A percentile compares a stretch with the other conserved stretches of the same genome.
Evolutionary conservation across 2,329 filamentous ascomycete species (phyloP).

Genomic region (Neurospora sp.): DNA sequence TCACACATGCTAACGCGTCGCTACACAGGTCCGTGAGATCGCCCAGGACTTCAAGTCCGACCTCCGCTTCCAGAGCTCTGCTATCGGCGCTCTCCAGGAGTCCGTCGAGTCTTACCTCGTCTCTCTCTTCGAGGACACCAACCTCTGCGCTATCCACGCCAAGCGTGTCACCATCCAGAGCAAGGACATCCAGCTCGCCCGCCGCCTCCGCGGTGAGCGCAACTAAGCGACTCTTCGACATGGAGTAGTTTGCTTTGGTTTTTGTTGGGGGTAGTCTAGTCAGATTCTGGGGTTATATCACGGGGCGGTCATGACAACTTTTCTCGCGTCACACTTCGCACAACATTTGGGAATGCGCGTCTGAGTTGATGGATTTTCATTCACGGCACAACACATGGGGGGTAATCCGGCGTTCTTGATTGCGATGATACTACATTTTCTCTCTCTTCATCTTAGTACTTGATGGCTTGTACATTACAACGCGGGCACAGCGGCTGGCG

Average conservation of each 20-base stretch:
- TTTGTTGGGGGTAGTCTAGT: constrained; percentile 26
- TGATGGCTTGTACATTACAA: constrained; percentile 30
- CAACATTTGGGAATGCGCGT: constrained; percentile 15
- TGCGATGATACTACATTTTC: constrained; percentile 21
- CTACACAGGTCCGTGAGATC: constrained; percentile 70
- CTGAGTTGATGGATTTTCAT: constrained; percentile 19
- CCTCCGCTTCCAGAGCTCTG: constrained; percentile 95
- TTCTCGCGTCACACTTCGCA: constrained; percentile 16
- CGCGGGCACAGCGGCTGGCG: constrained; percentile 25
- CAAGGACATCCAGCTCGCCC: constrained; percentile 95
- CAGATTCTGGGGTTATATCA: constrained; percentile 22
- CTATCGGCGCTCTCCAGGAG: constrained; percentile 95
- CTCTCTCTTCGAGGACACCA: constrained; percentile 96
- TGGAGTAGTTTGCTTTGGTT: constrained; percentile 14
- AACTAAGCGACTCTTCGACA: constrained; percentile 45
- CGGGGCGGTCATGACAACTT: constrained; percentile 10
- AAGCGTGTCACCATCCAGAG: constrained; percentile 98
- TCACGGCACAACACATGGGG: constrained; percentile 26
- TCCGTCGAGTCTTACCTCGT: constrained; percentile 98
- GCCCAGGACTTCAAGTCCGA: constrained; percentile 93
- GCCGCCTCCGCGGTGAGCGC: constrained; percentile 88
- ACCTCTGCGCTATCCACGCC: constrained; percentile 96
- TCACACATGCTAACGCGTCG: constrained; percentile 14
- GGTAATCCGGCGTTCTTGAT: constrained; percentile 31
- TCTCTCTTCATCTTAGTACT: neutral